A percentile compares a stretch with the other conserved stretches of the same genome.
phyloP scores from a whole-genome alignment of 2,329 filamentous ascomycete genomes.

The Chalaropsis ovoidea region DNA sequence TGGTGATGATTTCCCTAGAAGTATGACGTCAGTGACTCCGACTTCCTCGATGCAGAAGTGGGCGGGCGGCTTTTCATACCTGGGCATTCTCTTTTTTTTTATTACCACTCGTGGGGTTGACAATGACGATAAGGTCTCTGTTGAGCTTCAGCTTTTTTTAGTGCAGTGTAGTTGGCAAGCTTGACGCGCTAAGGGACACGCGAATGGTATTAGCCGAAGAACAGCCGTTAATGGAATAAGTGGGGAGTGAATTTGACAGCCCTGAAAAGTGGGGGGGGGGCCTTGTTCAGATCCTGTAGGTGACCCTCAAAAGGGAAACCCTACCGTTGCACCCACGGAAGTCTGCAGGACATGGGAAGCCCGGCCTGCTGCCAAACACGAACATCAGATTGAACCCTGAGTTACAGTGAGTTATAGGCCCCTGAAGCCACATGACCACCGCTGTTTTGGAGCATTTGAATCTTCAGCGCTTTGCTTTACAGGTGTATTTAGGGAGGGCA shows the following conservation, averaged over 20 bases:
- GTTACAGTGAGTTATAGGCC: neutral
- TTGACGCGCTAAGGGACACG: neutral
- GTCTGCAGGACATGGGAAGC: too few relatives aligned
- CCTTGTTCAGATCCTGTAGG: too few relatives aligned
- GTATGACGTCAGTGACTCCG: conserved; percentile 12
- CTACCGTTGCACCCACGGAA: neutral
- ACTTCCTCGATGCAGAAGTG: neutral
- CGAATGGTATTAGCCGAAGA: neutral
- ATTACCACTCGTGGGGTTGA: conserved; percentile 4
- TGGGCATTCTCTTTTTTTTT: conserved; percentile 25
- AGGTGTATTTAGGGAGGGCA: neutral
- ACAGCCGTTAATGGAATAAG: neutral
- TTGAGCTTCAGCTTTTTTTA: conserved; percentile 14
- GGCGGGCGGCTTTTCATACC: conserved; percentile 19
- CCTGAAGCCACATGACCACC: neutral
- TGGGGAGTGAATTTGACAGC: neutral
- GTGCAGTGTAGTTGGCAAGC: neutral
- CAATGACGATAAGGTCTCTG: conserved; percentile 11
- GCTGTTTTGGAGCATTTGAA: neutral
- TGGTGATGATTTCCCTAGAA: conserved; percentile 90
- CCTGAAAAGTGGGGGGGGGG: neutral
- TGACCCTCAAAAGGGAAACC: neutral
- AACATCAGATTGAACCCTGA: neutral
- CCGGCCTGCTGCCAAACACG: neutral
- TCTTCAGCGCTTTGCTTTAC: neutral